Evolutionary conservation across 805 yeast genomes (phyloP), one percentile per base, ranked within the genome.

Genomic region (Wickerhamomyces chaumierensis): DNA sequence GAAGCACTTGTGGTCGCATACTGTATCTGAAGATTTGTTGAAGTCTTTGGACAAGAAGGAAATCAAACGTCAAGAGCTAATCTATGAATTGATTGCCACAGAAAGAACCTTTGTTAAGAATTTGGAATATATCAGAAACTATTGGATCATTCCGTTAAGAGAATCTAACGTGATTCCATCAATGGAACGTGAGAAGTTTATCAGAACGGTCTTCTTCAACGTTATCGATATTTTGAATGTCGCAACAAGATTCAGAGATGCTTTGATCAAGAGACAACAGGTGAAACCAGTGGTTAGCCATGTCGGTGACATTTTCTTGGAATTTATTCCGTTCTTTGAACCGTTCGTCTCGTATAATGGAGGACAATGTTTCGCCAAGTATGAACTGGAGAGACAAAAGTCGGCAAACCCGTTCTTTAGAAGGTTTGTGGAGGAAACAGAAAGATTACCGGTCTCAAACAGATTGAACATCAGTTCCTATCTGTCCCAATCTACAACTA

Each of bases 31-130:
- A 51, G 78, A 77, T 34, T 62, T 87, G 5, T 71, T 88, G 54
- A 94, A 84, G 40, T 68, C 78, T 35, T 70, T 90, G 41, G 85
- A 84, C 41, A 88, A 85, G 49, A 72, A 66, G 38, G 98, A 92
- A 56, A 80, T 84, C 51, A 86, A 86, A 63, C 73, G 97, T 45
- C 98, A 92, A 60, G 98, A 92, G 53, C 78, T 88, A 46, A 92
- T 92, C 35, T 90, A 86, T 62, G 98, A 92, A 61, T 81, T 88
- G 25, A 83, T 86, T 37, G 83, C 83, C 46, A 90, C 96, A 2
- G 97, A 92, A 63, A 74, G 96, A 42, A 94, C 92, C 48, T 92
- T 88, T 58, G 95, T 92, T 38, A 88, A 87, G 61, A 95, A 92
- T 52, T 66, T 92, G 52, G 98, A 92, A 58, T 84, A 88, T 47